Evolutionary conservation across 805 yeast genomes (phyloP), one percentile per base, ranked within the genome.

Genomic region (Pichia ethanolica): DNA sequence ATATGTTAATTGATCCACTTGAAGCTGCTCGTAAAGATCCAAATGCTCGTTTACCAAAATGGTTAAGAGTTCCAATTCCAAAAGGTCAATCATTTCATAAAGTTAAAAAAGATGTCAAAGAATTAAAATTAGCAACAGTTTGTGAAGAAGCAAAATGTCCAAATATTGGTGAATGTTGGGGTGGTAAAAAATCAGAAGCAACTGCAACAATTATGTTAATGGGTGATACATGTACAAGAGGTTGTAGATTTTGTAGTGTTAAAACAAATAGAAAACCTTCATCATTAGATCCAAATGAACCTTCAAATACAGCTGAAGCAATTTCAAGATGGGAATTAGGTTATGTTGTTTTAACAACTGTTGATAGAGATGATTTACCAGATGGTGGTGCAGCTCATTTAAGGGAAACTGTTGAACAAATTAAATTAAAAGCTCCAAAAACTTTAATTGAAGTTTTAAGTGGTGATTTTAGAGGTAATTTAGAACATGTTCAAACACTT

Each of bases 161-260:
- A n/a, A 93, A 93, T 66, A 93, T 93, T 54, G 97, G 98, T 46
- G 99, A 93, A 66, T 93, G 99, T 69, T 93, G 99, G 99, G 98
- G 99, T 49, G 99, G 99, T 33, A 80, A 83, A 60, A 84, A 90
- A 65, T 80, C 91, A 7, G 91, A 89, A 55, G 97, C 99, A 4
- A 89, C 97, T 7, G 96, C 96, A 6, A 93, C 99, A 2, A 93
- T 93, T 58, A 93, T 93, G 99, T 73, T 93, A 51, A 76, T 93
- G 78, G 99, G 99, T 53, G 99, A 93, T 61, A 93, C 99, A 0
- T 93, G 99, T 70, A 93, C 99, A 1, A 78, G 99, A 70, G 99
- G 99, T n/a, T 93, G 99, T 65, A 76, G 99, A 55, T 93, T 93
- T 70, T 93, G 99, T 66, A 87, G 96, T 1, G 99, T 93, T 43